Conservation (phyloP, 768 basidiomycete genomes). For the Vishniacozyma victoriae region DNA sequence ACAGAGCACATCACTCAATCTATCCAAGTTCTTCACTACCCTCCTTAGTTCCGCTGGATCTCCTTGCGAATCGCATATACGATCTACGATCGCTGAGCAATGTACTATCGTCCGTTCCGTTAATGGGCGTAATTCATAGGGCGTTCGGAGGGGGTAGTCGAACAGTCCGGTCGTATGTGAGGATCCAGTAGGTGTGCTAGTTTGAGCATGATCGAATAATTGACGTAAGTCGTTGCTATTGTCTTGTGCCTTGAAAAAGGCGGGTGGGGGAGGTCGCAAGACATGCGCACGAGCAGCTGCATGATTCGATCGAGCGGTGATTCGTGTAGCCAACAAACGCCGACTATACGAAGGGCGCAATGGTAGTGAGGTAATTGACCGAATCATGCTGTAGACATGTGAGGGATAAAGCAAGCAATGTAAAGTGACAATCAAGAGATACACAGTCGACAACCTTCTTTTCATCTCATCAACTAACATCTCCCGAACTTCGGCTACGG, state of each 20-base stretch:
- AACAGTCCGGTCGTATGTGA: constrained; percentile 68
- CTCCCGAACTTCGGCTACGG: too few relatives aligned
- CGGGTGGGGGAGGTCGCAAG: neutral
- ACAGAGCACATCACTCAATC: constrained; percentile 91
- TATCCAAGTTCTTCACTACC: constrained; percentile 92
- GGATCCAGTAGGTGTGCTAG: constrained; percentile 6
- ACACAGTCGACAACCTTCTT: too few relatives aligned
- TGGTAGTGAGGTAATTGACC: too few relatives aligned
- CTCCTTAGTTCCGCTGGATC: constrained; percentile 70
- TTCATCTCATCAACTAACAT: too few relatives aligned
- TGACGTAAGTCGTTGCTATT: constrained; percentile 8
- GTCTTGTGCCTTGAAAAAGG: neutral
- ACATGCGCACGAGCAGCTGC: neutral
- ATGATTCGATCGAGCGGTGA: neutral
- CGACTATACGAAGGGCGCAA: too few relatives aligned
- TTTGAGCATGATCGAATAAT: too few relatives aligned
- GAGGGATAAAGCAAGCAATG: too few relatives aligned
- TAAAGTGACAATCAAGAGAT: too few relatives aligned
- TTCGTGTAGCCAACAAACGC: too few relatives aligned
- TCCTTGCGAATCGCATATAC: constrained; percentile 60
- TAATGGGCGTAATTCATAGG: constrained; percentile 63
- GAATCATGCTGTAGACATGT: too few relatives aligned
- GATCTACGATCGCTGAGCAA: constrained; percentile 73
- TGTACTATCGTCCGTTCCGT: constrained; percentile 73
- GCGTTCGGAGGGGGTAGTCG: constrained; percentile 67